Evolutionary conservation across 192 early-diverging fungal genomes (phyloP).

Genomic region (Coemansia sp.): DNA sequence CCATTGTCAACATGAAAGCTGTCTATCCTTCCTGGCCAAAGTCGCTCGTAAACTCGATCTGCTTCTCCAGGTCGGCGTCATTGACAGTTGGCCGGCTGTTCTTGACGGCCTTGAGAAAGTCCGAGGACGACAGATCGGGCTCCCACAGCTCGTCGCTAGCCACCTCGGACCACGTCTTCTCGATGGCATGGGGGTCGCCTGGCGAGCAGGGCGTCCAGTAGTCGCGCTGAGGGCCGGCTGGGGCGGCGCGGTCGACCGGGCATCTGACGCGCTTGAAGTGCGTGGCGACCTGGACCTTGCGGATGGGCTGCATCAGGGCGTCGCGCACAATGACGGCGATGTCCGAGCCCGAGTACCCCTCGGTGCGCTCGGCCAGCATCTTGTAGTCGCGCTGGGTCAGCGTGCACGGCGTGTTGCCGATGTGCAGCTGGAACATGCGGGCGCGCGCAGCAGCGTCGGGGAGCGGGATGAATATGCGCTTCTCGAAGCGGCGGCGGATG

Average conservation of each 20-base stretch:
- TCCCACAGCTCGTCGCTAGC: slow-evolving; percentile 85
- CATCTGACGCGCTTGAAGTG: slow-evolving; percentile 75
- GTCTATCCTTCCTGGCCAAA: slow-evolving; percentile 65
- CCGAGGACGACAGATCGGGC: slow-evolving; percentile 78
- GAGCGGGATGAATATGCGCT: slow-evolving; percentile 96
- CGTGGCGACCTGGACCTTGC: slow-evolving; percentile 92
- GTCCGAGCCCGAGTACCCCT: slow-evolving; percentile 96
- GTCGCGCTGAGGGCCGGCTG: slow-evolving; percentile 19
- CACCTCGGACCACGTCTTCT: slow-evolving; percentile 87
- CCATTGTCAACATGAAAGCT: not conserved
- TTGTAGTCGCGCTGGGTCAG: slow-evolving; percentile 71
- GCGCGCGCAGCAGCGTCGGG: slow-evolving; percentile 85
- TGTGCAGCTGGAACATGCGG: slow-evolving; percentile 89
- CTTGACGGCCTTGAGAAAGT: slow-evolving; percentile 83
- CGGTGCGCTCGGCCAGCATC: slow-evolving; percentile 74
- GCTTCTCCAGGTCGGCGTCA: slow-evolving; percentile 71
- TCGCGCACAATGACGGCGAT: slow-evolving; percentile 92
- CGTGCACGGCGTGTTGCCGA: slow-evolving; percentile 87
- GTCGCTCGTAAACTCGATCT: slow-evolving; percentile 88
- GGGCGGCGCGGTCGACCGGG: slow-evolving; percentile 10
- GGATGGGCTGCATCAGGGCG: slow-evolving; percentile 95
- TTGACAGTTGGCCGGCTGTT: slow-evolving; percentile 81
- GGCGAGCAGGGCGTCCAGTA: slow-evolving; percentile 93
- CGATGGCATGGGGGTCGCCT: slow-evolving; percentile 80
- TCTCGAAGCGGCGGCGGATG: slow-evolving; percentile 95